Percentiles rank a stretch among this genome's conserved stretches.
phyloP scores from a whole-genome alignment of 345 rosid species.

The Erysimum cheiranthoides region DNA sequence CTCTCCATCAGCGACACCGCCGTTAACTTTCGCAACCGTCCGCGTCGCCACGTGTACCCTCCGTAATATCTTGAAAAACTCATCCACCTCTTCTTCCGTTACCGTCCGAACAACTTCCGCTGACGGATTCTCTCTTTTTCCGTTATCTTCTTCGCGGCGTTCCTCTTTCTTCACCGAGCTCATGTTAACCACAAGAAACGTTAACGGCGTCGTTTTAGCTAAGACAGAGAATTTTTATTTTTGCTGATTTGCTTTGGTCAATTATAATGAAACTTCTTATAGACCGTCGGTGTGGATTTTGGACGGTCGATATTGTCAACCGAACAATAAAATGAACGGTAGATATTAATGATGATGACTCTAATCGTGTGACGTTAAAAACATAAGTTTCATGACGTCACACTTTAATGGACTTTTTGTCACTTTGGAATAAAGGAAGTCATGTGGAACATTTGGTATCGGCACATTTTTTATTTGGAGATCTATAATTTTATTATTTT shows the following conservation, averaged over 20 bases:
- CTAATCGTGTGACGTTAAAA: conserved; percentile 26
- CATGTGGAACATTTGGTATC: conserved; percentile 35
- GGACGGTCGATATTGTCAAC: conserved; percentile 30
- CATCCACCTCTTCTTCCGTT: conserved; percentile 49
- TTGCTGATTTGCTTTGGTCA: too few relatives aligned
- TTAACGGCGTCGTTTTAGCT: not conserved
- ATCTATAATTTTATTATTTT: conserved; percentile 22
- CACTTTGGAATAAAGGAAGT: conserved; percentile 30
- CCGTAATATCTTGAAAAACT: conserved; percentile 48
- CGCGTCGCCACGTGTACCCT: conserved; percentile 46
- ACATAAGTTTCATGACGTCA: conserved; percentile 33
- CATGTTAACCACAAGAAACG: conserved; percentile 29
- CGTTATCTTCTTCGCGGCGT: conserved; percentile 22
- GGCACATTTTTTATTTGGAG: not conserved
- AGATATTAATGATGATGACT: conserved; percentile 22
- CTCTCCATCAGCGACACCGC: conserved; percentile 16
- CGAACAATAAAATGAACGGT: conserved; percentile 8
- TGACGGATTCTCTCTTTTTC: conserved; percentile 1
- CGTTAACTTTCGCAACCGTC: conserved; percentile 31
- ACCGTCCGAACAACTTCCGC: conserved; percentile 37
- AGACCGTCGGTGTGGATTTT: conserved; percentile 29
- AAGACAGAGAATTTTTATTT: not conserved
- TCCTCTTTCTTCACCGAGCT: conserved; percentile 23
- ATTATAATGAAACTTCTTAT: conserved; percentile 8
- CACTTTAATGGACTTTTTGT: conserved; percentile 19